Base-by-base conservation (phyloP, 2,329 filamentous ascomycete genomes). In the Monilinia fructicola region DNA sequence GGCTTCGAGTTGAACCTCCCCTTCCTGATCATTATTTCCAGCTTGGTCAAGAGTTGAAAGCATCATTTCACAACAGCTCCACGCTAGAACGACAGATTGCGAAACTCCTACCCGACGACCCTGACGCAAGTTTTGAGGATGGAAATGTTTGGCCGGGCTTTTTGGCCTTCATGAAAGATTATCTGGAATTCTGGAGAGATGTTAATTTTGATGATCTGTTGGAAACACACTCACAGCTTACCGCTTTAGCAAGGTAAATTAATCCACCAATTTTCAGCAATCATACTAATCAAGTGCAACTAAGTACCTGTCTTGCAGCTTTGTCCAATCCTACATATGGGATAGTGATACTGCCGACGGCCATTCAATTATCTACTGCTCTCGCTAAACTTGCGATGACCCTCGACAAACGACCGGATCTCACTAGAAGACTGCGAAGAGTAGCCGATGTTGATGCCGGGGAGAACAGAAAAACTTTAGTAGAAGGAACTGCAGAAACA, bases 401-500 rank as follows among this genome's bases (percentile, higher is more conserved):
- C 62, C 83, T 97, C 50, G 92, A 94, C 76, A 90, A 89, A 69
- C 86, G 87, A 64, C 93, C 93, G 0, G 89, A 95, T 69, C 81
- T 97, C 55, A 89, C 90, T 60, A 84, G 86, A 48, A 84, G 87
- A 72, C 80, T 93, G n/a, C 79, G 79, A 69, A 72, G 75, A 55
- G 76, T 78, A 42, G 74, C 78, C 16, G 81, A 85, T 18, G 82
- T 82, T 11, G 84, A 84, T 46, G 83, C 85, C 64, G 89, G 87
- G 31, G 87, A 89, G 35, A 86, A 88, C 72, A 86, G 90, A 72
- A 93, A 88, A 75, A 87, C 92, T 1, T 84, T 97, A 52, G 92
- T 94, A 14, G 94, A 97, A 77, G 87, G 89, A 35, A 93, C 93
- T 2, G 93, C 92, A 23, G 94, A 97, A 74, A 90, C 92, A 61